Evolutionary conservation across 1,284 basidiomycete species (phyloP), one percentile per base, ranked within the genome.

Genomic region (Boletus sp.): DNA sequence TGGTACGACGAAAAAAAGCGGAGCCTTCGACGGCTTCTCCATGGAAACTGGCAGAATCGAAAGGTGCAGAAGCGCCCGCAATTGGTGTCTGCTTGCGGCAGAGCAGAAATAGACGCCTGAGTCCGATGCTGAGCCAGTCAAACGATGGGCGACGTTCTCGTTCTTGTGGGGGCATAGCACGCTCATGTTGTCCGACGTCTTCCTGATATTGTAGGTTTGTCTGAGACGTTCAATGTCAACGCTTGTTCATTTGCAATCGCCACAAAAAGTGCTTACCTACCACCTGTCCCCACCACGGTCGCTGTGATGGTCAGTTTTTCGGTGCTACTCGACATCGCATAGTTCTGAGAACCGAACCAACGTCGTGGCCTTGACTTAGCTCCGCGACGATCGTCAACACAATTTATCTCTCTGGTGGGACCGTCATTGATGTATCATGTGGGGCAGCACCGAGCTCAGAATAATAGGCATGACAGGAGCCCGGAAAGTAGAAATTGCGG

Each of bases 141-240:
- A 44, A 34, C 5, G 44, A 48, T 10, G 27, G 27, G 13, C 16
- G 25, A 13, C 23, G 35, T 36, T 42, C 36, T 41, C 30, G 47
- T 35, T 37, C 22, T 16, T 38, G 51, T 32, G 26, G 41, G 30
- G 33, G 32, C 9, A 13, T 38, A n/a, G 19, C 10, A 23, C n/a
- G 25, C 17, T 45, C 16, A 26, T 41, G 34, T 26, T 50, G 19
- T 12, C 41, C 41, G 5, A 41, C 32, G 14, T 44, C 42, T 40
- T 45, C 27, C 30, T 10, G 23, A 27, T 26, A 27, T n/a, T n/a
- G n/a, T n/a, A 13, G n/a, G 17, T 13, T 16, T 27, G 26, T 53
- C 61, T 62, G 36, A 25, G 20, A 38, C 10, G 4, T 29, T 13
- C 16, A 12, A 22, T 40, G 34, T 58, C 30, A 51, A 12, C 23